Conservation (phyloP, 2,329 filamentous ascomycete genomes). For the Exophiala alcalophila region DNA sequence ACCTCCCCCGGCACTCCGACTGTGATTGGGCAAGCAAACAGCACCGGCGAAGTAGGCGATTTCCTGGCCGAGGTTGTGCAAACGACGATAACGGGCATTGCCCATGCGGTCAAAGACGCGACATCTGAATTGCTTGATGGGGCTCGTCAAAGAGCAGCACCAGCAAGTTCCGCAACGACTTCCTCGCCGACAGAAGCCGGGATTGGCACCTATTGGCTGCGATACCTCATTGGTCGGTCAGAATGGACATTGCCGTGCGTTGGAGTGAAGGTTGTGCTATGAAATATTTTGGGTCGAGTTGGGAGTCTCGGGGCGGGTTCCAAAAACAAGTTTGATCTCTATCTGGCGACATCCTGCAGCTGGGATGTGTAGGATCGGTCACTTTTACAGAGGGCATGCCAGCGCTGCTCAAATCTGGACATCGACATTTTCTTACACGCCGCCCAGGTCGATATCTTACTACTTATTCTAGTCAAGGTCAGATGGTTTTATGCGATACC, state of each 20-base stretch:
- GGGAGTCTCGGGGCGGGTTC: too few relatives aligned
- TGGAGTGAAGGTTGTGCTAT: slow-evolving; percentile 61
- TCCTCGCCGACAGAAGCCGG: slow-evolving; percentile 59
- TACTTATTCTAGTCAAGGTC: slow-evolving; percentile 23
- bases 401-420: too few relatives aligned
- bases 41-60: slow-evolving; percentile 34
- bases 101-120: slow-evolving; percentile 54
- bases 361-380: too few relatives aligned
- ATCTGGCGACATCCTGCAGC: too few relatives aligned
- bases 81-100: slow-evolving; percentile 66
- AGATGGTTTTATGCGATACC: slow-evolving; percentile 10
- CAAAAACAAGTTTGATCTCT: too few relatives aligned
- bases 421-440: not conserved
- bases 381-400: too few relatives aligned
- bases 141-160: slow-evolving; percentile 48
- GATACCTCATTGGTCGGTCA: slow-evolving; percentile 73
- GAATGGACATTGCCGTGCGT: slow-evolving; percentile 92
- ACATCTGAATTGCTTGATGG: slow-evolving; percentile 51
- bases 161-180: slow-evolving; percentile 26
- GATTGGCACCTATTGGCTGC: slow-evolving; percentile 79
- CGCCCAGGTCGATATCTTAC: slow-evolving; percentile 13
- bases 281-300: too few relatives aligned
- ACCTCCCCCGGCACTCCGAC: slow-evolving; percentile 21
- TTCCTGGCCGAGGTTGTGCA: slow-evolving; percentile 55
- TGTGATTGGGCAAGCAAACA: slow-evolving; percentile 24